Base-by-base conservation (phyloP, 768 basidiomycete species). In the Candolleomyces efflorescens region DNA sequence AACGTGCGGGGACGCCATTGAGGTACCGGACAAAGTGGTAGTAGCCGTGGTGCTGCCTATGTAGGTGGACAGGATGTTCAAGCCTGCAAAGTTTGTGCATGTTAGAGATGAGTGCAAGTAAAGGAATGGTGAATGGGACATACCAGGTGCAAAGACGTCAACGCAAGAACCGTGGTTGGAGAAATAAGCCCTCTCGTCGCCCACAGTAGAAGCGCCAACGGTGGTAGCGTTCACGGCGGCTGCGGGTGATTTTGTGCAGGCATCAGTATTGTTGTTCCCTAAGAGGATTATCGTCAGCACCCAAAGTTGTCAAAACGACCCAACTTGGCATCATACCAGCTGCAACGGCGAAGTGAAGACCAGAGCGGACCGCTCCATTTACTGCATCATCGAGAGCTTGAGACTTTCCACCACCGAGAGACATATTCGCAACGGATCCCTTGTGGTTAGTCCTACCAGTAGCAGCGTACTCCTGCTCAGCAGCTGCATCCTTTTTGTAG, bases 351-450 rank as follows among this genome's bases (percentile, higher is more conserved):
- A 98, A 97, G 79, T 98, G 94, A 37, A 99, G 80, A 39, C 97
- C 97, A 37, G 70, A 60, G 10, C 84, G 80, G 55, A 96, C 92
- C 47, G 97, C 94, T 51, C 75, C 77, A 75, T 98, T 86, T 60
- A 99, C 93, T 52, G 88, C 85, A 22, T 80, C 79, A 61, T 99
- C 94, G 53, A 98, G 81, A 38, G 91, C 82, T 20, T 76, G 80
- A 5, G 91, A 92, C 77, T 95, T 96, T 59, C 93, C 92, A 65
- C 97, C 97, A 62, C 97, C 97, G 53, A 99, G 87, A 70, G 88
- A 90, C 97, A 99, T 97, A 80, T 96, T 96, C 49, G 89, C 92
- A 54, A 95, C 94, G 17, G 93, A 94, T 22, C 97, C 97, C 78
- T 94, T 95, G 82, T 96, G 91, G 45, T 74, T 75, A 54, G 88